Percentiles rank a stretch among this genome's conserved stretches.
Conservation (phyloP, 2,329 filamentous ascomycete genomes). For the Eutypella sp. region DNA sequence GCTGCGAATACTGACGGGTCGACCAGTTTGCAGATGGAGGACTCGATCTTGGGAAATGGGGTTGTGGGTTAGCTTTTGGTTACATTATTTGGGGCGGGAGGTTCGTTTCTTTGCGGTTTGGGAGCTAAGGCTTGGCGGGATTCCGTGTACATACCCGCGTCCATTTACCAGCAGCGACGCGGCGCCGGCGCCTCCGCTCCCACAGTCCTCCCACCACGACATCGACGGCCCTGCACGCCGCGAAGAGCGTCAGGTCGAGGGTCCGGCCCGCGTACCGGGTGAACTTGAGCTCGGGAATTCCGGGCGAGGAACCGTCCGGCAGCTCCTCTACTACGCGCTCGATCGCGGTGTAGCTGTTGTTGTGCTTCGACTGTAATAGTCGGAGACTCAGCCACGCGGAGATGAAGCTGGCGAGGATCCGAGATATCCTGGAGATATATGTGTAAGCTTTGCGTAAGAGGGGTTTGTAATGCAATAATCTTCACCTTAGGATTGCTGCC, state of each 20-base stretch:
- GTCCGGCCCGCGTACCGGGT: conserved; percentile 59
- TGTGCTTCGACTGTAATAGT: conserved; percentile 53
- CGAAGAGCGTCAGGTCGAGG: conserved; percentile 78
- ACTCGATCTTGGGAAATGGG: conserved; percentile 39
- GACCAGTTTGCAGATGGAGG: conserved; percentile 38
- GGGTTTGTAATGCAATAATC: conserved; percentile 9
- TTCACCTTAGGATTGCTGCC: conserved; percentile 7
- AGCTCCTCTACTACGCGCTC: conserved; percentile 25
- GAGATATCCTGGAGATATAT: conserved; percentile 40
- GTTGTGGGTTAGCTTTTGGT: too few relatives aligned
- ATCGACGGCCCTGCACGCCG: conserved; percentile 66
- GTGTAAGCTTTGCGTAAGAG: conserved; percentile 12
- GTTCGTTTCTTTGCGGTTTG: too few relatives aligned
- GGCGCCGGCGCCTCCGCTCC: conserved; percentile 43
- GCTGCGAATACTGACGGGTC: conserved; percentile 68
- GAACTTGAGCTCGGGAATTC: conserved; percentile 13
- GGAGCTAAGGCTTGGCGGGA: too few relatives aligned
- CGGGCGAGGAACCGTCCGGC: too few relatives aligned
- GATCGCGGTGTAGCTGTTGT: conserved; percentile 37
- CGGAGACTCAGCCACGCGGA: conserved; percentile 53
- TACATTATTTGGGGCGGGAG: too few relatives aligned
- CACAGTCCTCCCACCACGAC: conserved; percentile 63
- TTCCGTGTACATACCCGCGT: conserved; percentile 34
- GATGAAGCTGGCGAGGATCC: conserved; percentile 54
- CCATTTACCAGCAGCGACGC: conserved; percentile 40